phyloP scores from a whole-genome alignment of 805 yeast species.

The Candida incommunis region DNA sequence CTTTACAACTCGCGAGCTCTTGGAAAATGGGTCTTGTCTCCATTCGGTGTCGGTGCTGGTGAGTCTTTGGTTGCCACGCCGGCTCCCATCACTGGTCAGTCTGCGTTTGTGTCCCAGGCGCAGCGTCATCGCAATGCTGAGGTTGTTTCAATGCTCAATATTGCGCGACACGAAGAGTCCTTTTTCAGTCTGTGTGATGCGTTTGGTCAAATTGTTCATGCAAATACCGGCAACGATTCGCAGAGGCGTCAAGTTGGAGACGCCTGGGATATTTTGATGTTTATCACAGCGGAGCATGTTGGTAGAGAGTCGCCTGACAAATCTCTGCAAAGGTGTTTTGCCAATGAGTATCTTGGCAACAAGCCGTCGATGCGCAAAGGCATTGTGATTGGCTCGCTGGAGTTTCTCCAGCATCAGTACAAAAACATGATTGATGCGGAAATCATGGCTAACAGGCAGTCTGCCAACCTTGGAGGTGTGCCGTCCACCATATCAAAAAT shows the following conservation, averaged over 20 bases:
- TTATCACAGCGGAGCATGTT: slow-evolving; percentile 23
- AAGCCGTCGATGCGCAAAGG: slow-evolving; percentile 22
- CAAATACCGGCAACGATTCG: not conserved
- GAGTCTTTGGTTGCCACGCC: not conserved
- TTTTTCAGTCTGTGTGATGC: not conserved
- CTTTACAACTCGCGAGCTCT: slow-evolving; percentile 11
- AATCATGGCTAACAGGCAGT: slow-evolving; percentile 37
- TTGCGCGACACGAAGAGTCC: not conserved
- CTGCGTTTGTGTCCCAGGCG: not conserved
- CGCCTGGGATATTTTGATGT: slow-evolving; percentile 53
- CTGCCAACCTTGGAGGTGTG: slow-evolving; percentile 43
- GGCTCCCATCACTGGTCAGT: not conserved
- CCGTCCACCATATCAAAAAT: slow-evolving; percentile 65
- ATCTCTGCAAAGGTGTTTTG: slow-evolving; percentile 20
- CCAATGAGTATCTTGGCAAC: slow-evolving; percentile 18
- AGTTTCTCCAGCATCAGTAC: slow-evolving; percentile 64
- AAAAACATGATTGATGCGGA: slow-evolving; percentile 53
- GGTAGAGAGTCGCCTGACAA: slow-evolving; percentile 3
- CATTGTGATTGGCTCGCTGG: slow-evolving; percentile 41
- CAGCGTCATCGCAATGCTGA: not conserved
- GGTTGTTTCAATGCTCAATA: not conserved
- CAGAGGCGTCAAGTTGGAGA: slow-evolving; percentile 23
- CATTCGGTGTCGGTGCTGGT: not conserved
- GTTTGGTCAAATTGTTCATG: slow-evolving; percentile 2
- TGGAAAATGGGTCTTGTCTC: slow-evolving; percentile 2